These are phyloP conservation scores for Sporobolomyces pararoseus DNA, from an alignment of 768 basidiomycete species.

Conservation along the genomic window DNA sequence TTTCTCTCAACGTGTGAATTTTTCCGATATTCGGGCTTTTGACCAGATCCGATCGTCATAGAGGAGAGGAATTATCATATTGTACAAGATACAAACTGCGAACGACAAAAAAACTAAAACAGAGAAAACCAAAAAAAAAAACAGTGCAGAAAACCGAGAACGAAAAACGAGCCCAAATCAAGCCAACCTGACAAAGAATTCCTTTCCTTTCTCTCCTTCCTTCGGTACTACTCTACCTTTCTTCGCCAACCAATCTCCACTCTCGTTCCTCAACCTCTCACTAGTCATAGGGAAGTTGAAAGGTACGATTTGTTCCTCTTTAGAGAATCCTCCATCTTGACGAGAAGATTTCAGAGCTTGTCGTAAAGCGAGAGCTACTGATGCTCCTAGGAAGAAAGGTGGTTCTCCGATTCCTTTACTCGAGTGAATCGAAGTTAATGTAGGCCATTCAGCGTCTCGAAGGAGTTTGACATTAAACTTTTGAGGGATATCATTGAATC, in stretches of 20 bases:
- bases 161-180: neutral
- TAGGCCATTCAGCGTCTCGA: conserved; percentile 41
- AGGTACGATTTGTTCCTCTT: conserved; percentile 13
- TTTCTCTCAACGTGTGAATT: too few relatives aligned
- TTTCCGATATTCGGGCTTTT: too few relatives aligned
- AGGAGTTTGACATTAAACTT: conserved; percentile 38
- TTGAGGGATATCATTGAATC: conserved; percentile 44
- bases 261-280: conserved; percentile 43
- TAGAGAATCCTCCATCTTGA: conserved; percentile 33
- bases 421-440: conserved; percentile 24
- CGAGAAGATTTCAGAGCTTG: conserved; percentile 44
- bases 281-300: conserved; percentile 42
- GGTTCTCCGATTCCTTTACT: conserved; percentile 41
- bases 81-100: too few relatives aligned
- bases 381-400: conserved; percentile 44
- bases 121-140: neutral
- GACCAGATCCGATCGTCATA: too few relatives aligned
- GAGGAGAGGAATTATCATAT: too few relatives aligned
- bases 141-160: neutral
- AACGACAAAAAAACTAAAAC: neutral
- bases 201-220: conserved; percentile 41
- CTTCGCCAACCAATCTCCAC: conserved; percentile 35
- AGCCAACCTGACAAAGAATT: conserved; percentile 41
- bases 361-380: conserved; percentile 42
- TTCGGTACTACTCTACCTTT: conserved; percentile 34